Evolutionary conservation across 257 asterid genomes (phyloP), one percentile per base, ranked within the genome.

Genomic region (Linaria vulgaris): DNA sequence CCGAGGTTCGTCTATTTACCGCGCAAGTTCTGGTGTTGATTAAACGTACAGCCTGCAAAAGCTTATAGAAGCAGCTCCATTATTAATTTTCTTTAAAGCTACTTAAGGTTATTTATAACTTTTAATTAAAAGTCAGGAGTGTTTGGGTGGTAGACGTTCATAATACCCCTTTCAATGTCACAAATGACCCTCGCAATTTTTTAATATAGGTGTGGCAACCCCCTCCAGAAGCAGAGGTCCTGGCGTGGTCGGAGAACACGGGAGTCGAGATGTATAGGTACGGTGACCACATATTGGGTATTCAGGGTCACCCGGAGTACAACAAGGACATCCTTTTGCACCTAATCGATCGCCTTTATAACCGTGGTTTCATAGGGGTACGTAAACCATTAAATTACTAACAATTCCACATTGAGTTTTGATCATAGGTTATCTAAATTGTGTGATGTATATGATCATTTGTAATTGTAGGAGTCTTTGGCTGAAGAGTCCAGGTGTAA

Each of bases 291-390:
- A 78, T 91, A 0, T 76, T 91, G 96, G 98, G 98, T 16, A 88
- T 91, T 57, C 98, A 91, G 61, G 98, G 98, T 21, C 98, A 91
- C 43, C 98, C 98, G 0, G 98, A 91, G 80, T 91, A 91, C 84
- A 82, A 89, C 1, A 86, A 81, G 66, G 96, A 88, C 66, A 88
- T 91, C 58, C 78, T 91, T 17, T 53, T 81, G 20, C 86, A 84
- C 71, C 80, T 91, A n/a, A 80, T 88, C 6, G 87, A 86, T 27
- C 95, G 91, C 5, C 91, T 91, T 24, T 81, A 61, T 59, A 80
- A 56, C 70, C 79, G 59, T 49, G 56, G 80, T 13, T 59, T 78
- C 75, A 83, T 88, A 24, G 54, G 78, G 87, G 94, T n/a, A n/a
- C n/a, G n/a, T 85, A 66, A 1, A 3, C 1, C 8, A 41, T 17